phyloP scores from a whole-genome alignment of 768 basidiomycete genomes.

The Lactarius sanguifluus region DNA sequence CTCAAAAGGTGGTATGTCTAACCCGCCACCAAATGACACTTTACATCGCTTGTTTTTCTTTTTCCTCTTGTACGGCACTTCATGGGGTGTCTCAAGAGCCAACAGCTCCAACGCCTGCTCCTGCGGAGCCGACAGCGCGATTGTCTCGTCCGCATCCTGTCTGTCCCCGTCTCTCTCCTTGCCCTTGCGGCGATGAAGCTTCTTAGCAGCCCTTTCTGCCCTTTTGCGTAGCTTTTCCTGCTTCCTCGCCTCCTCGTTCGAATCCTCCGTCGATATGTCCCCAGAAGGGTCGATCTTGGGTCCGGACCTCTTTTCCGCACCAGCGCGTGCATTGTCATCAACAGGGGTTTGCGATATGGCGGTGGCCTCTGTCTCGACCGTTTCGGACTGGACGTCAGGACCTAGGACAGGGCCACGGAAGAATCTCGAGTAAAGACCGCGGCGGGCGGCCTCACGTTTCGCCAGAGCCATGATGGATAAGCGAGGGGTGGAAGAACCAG shows the following conservation, averaged over 20 bases:
- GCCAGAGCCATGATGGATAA: conserved; percentile 59
- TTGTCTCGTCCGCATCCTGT: background rate
- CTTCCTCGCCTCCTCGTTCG: conserved; percentile 20
- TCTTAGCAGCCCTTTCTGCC: conserved; percentile 28
- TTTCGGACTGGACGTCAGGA: conserved; percentile 39
- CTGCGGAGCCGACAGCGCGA: background rate
- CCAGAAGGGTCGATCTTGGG: conserved; percentile 3
- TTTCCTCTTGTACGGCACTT: conserved; percentile 7
- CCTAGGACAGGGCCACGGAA: conserved; percentile 73
- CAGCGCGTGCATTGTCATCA: background rate
- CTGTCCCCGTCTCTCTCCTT: background rate
- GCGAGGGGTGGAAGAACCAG: conserved; percentile 36
- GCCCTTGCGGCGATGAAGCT: conserved; percentile 19
- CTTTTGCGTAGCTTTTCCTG: conserved; percentile 21
- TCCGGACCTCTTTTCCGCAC: conserved; percentile 4
- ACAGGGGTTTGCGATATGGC: conserved; percentile 4
- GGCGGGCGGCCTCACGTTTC: conserved; percentile 76
- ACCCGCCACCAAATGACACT: background rate
- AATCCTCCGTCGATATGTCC: conserved; percentile 8
- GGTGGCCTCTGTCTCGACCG: conserved; percentile 6
- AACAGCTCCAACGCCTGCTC: background rate
- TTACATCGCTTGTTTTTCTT: conserved; percentile 24
- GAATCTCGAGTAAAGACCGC: conserved; percentile 76
- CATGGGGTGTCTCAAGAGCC: background rate
- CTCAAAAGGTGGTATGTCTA: conserved; percentile 2